Percentiles rank a stretch among this genome's conserved stretches.
Evolutionary conservation across 2,329 filamentous ascomycete species (phyloP).

Genomic region (Coniochaeta sp.): DNA sequence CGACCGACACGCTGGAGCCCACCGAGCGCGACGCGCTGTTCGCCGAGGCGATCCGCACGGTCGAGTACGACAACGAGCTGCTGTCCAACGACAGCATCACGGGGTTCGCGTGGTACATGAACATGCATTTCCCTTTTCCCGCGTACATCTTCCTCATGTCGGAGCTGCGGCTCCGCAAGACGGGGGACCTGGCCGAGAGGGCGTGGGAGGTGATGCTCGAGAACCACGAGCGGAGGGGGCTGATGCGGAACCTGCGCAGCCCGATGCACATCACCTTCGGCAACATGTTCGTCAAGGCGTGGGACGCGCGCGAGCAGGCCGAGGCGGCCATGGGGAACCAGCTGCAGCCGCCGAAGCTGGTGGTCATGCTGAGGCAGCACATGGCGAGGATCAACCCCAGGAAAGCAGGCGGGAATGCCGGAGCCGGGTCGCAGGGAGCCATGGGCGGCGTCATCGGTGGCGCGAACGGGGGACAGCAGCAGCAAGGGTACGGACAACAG

Average conservation of each 20-base stretch:
- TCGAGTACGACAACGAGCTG: slow-evolving; percentile 52
- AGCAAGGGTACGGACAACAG: neutral
- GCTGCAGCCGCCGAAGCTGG: slow-evolving; percentile 36
- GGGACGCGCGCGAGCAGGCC: slow-evolving; percentile 48
- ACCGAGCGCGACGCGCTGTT: slow-evolving; percentile 45
- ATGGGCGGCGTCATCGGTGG: neutral
- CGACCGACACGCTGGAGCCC: slow-evolving; percentile 26
- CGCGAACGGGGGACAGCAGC: neutral
- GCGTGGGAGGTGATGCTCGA: slow-evolving; percentile 50
- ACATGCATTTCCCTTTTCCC: slow-evolving; percentile 53
- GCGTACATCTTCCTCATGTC: slow-evolving; percentile 54
- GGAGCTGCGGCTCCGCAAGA: slow-evolving; percentile 44
- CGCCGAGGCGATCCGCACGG: slow-evolving; percentile 46
- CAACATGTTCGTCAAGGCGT: slow-evolving; percentile 53
- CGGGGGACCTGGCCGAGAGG: slow-evolving; percentile 48
- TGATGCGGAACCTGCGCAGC: slow-evolving; percentile 41
- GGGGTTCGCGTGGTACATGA: slow-evolving; percentile 51
- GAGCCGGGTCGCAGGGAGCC: neutral
- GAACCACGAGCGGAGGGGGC: slow-evolving; percentile 45
- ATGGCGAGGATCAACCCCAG: neutral
- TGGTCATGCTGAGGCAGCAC: slow-evolving; percentile 38
- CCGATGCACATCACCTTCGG: slow-evolving; percentile 53
- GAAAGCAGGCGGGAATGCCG: neutral
- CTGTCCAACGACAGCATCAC: slow-evolving; percentile 42
- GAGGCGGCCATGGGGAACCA: slow-evolving; percentile 35